Conservation (phyloP, 305 asterid species). For the Fraxinus xanthoxyloides region DNA sequence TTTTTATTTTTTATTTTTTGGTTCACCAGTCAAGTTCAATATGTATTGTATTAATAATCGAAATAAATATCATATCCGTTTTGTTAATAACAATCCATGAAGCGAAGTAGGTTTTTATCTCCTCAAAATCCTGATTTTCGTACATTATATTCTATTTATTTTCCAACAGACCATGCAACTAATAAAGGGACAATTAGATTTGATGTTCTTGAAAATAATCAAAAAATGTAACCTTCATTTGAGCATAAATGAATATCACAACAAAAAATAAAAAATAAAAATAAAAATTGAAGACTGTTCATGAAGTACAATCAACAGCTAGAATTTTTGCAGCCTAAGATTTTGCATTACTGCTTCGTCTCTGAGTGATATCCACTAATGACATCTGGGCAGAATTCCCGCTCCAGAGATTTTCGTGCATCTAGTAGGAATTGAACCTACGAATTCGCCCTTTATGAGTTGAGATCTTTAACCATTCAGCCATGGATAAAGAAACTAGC, state of each 20-base stretch:
- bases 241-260: background rate
- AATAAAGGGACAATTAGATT: background rate
- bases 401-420: conserved; percentile 16
- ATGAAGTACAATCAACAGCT: conserved; percentile 34
- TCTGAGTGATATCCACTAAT: conserved; percentile 35
- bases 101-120: background rate
- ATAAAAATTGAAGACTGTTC: conserved; percentile 34
- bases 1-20: background rate
- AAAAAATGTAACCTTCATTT: background rate
- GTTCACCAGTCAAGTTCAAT: background rate
- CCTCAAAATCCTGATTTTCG: background rate
- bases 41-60: background rate
- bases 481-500: too few species aligned
- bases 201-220: background rate
- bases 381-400: conserved; percentile 40
- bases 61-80: background rate
- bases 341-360: conserved; percentile 39
- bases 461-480: too few species aligned
- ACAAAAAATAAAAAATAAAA: too few species aligned
- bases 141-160: background rate
- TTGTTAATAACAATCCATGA: background rate
- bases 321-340: conserved; percentile 44
- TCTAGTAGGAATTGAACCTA: too few species aligned
- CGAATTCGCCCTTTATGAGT: too few species aligned
- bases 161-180: background rate